Evolutionary conservation across 495 filamentous ascomycete species (phyloP).

Genomic region (Talaromyces liani): DNA sequence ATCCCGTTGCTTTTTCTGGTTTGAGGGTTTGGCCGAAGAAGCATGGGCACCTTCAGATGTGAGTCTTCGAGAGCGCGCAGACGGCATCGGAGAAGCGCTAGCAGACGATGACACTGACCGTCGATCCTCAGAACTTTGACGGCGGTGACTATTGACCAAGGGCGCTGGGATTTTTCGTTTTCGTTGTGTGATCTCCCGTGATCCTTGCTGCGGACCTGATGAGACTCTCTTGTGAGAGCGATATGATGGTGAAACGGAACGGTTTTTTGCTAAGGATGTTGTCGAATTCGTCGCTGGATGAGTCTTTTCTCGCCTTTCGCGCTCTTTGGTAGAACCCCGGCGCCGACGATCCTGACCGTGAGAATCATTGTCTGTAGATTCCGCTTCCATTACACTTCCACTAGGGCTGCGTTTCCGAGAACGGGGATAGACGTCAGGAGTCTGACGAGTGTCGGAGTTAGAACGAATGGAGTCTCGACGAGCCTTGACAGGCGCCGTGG

Average conservation of each 20-base stretch:
- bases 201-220: conserved; percentile 50
- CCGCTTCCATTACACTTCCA: conserved; percentile 28
- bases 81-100: conserved; percentile 58
- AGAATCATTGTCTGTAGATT: conserved; percentile 17
- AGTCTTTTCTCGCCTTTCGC: conserved; percentile 15
- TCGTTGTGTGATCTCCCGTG: conserved; percentile 14
- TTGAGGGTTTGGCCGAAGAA: conserved; percentile 60
- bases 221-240: conserved; percentile 52
- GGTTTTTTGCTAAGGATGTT: conserved; percentile 32
- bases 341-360: conserved; percentile 17
- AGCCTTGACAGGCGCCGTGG: background rate
- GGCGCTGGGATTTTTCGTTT: conserved; percentile 45
- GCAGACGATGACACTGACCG: conserved; percentile 68
- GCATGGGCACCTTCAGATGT: conserved; percentile 46
- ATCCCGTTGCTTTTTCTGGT: conserved; percentile 75
- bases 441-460: background rate
- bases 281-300: conserved; percentile 28
- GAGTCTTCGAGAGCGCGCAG: conserved; percentile 57
- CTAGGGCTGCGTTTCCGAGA: conserved; percentile 38
- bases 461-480: conserved; percentile 3
- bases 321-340: conserved; percentile 14
- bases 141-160: conserved; percentile 36
- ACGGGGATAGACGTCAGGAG: background rate
- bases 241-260: conserved; percentile 57
- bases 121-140: conserved; percentile 54